These are phyloP conservation scores for Tetrahymena thermophila DNA, from an alignment of 73 alveolate genomes.

Conservation along the genomic window DNA sequence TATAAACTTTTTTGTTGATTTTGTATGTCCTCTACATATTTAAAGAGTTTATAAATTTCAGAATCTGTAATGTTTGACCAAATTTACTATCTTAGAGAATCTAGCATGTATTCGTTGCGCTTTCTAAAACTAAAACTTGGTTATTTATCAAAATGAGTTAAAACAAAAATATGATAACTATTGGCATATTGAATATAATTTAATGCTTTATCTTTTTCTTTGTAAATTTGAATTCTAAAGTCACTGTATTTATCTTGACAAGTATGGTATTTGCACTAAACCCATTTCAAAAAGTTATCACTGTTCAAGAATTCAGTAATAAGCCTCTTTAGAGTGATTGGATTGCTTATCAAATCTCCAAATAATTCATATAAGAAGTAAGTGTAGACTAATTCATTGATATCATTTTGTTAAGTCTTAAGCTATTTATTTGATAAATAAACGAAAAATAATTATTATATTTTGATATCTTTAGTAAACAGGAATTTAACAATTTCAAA, in stretches of 20 bases:
- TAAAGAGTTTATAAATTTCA: too few relatives aligned
- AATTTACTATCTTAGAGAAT: too few relatives aligned
- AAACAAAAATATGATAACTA: not conserved
- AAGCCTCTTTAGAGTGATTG: too few relatives aligned
- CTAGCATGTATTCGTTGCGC: too few relatives aligned
- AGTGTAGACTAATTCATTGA: not conserved
- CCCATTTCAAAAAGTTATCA: not conserved
- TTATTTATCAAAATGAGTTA: too few relatives aligned
- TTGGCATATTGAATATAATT: not conserved
- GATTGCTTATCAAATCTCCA: not conserved
- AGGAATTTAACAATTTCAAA: too few relatives aligned
- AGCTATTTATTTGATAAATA: not conserved
- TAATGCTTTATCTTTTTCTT: not conserved
- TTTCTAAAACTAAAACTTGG: too few relatives aligned
- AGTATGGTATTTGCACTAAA: not conserved
- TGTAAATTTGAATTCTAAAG: not conserved
- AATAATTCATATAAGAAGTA: not conserved
- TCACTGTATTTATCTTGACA: not conserved
- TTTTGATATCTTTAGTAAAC: too few relatives aligned
- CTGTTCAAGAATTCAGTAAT: not conserved
- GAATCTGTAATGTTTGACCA: not conserved
- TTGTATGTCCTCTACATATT: too few relatives aligned
- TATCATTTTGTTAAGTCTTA: not conserved
- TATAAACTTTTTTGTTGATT: not conserved
- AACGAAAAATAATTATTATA: not conserved